Evolutionary conservation across 768 basidiomycete genomes (phyloP).

Genomic region (Neoboletus brunneissimus): DNA sequence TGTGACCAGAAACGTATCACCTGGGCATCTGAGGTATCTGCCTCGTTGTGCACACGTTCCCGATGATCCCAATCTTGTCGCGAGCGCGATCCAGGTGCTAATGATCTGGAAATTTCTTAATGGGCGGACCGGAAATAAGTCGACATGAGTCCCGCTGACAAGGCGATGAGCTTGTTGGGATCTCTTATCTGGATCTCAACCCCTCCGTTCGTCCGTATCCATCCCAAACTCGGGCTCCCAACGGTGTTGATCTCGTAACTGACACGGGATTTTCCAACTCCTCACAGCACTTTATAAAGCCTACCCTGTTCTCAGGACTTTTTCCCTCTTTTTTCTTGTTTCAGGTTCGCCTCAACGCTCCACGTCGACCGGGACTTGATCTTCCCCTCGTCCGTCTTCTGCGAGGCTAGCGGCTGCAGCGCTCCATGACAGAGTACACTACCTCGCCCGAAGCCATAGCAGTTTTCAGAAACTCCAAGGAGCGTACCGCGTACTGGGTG

Average conservation of each 20-base stretch:
- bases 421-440: constrained; percentile 63
- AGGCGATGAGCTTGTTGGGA: constrained; percentile 7
- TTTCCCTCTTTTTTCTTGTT: constrained; percentile 8
- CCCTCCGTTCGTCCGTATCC: not conserved
- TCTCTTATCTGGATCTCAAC: constrained; percentile 25
- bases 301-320: constrained; percentile 1
- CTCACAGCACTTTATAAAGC: constrained; percentile 27
- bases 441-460: constrained; percentile 56
- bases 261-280: constrained; percentile 25
- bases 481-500: constrained; percentile 68
- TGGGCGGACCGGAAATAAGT: constrained; percentile 31
- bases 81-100: constrained; percentile 18
- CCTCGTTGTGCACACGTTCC: constrained; percentile 33
- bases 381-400: not conserved
- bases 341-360: not conserved
- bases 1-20: not conserved
- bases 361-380: not conserved
- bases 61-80: constrained; percentile 28
- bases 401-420: not conserved
- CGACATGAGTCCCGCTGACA: constrained; percentile 16
- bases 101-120: constrained; percentile 13
- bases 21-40: constrained; percentile 17
- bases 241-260: constrained; percentile 23
- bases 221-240: not conserved
- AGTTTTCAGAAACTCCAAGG: constrained; percentile 55